phyloP scores from a whole-genome alignment of 345 rosid genomes.

The Sonneratia alba region DNA sequence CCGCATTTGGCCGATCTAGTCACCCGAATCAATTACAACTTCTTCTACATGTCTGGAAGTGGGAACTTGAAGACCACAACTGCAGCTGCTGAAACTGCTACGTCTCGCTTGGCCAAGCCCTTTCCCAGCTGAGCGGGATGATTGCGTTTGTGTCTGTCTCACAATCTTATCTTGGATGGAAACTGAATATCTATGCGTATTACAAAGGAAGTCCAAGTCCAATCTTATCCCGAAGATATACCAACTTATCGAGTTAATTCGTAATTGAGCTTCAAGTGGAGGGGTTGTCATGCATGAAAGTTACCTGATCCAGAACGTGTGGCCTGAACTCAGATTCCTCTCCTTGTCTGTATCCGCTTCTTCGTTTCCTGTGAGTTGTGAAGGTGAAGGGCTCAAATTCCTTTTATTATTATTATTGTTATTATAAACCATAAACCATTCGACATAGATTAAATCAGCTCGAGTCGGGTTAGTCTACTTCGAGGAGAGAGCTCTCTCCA shows the following conservation, averaged over 20 bases:
- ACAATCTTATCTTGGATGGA: too few relatives aligned
- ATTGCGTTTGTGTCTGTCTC: too few relatives aligned
- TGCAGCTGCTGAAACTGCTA: slow-evolving; percentile 35
- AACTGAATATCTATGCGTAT: not conserved
- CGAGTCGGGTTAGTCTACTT: too few relatives aligned
- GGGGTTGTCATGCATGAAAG: not conserved
- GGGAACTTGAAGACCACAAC: slow-evolving; percentile 67
- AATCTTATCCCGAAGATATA: not conserved
- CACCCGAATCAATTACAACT: slow-evolving; percentile 86
- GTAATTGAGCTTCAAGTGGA: not conserved
- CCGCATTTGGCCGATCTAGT: slow-evolving; percentile 95
- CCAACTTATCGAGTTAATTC: not conserved
- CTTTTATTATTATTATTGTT: too few relatives aligned
- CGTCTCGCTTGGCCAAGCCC: slow-evolving; percentile 26
- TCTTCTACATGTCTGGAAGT: slow-evolving; percentile 81
- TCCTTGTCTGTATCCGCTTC: too few relatives aligned
- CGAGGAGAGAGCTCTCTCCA: too few relatives aligned
- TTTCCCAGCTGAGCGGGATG: slow-evolving; percentile 7
- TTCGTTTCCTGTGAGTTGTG: too few relatives aligned
- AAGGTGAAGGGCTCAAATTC: too few relatives aligned
- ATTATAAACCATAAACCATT: too few relatives aligned
- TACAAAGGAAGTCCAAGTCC: not conserved
- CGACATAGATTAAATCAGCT: too few relatives aligned
- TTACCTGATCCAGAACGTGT: not conserved
- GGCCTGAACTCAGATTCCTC: too few relatives aligned